Conservation (phyloP, 192 early-diverging fungal species). For the Entrophospora sp. region DNA sequence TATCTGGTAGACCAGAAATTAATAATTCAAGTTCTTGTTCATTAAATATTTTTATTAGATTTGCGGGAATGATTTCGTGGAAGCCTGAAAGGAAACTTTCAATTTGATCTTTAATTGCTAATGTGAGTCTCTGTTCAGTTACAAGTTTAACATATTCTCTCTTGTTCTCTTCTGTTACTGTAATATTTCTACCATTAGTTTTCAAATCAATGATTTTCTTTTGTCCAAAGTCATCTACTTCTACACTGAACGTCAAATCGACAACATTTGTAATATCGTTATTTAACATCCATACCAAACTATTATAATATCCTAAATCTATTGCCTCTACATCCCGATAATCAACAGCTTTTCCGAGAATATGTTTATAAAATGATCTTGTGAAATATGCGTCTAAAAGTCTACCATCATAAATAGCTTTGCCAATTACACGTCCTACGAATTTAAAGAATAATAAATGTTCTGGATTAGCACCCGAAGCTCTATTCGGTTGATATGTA, state of each 20-base stretch:
- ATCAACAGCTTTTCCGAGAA: slow-evolving; percentile 85
- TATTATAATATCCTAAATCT: slow-evolving; percentile 95
- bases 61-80: slow-evolving; percentile 88
- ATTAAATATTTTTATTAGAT: slow-evolving; percentile 94
- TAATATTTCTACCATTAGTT: slow-evolving; percentile 74
- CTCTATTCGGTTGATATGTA: slow-evolving; percentile 96
- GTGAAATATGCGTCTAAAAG: slow-evolving; percentile 96
- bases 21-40: slow-evolving; percentile 98
- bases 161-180: slow-evolving; percentile 95
- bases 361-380: slow-evolving; percentile 97
- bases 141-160: slow-evolving; percentile 91
- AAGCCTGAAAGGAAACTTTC: slow-evolving; percentile 88
- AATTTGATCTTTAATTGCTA: slow-evolving; percentile 93
- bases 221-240: slow-evolving; percentile 90
- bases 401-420: slow-evolving; percentile 96
- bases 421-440: slow-evolving; percentile 96
- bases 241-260: slow-evolving; percentile 90
- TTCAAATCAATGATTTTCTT: slow-evolving; percentile 81
- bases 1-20: slow-evolving; percentile 97
- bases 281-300: slow-evolving; percentile 94
- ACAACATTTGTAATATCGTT: slow-evolving; percentile 94
- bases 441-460: slow-evolving; percentile 96
- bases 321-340: slow-evolving; percentile 97
- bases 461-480: slow-evolving; percentile 85
- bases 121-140: slow-evolving; percentile 82